phyloP scores from a whole-genome alignment of 768 basidiomycete species.

The Naganishia antarctica region DNA sequence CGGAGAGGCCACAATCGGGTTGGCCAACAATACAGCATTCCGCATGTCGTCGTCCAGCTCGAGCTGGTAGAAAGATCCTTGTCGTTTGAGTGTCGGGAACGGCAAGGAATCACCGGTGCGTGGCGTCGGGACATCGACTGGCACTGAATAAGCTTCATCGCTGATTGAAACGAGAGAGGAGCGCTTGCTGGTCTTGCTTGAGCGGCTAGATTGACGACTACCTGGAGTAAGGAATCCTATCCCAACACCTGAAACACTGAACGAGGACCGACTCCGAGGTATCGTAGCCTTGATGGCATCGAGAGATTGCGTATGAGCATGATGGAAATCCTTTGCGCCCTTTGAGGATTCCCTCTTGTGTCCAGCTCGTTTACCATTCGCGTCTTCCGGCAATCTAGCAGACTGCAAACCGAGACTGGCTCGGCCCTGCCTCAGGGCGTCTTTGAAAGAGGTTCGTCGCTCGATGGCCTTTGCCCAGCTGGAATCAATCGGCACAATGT shows the following conservation, averaged over 20 bases:
- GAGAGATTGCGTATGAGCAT: constrained; percentile 7
- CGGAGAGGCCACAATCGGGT: background rate
- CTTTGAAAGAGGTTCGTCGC: constrained; percentile 24
- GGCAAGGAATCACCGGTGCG: background rate
- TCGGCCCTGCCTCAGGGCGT: constrained; percentile 20
- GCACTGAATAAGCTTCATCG: background rate
- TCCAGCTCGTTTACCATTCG: background rate
- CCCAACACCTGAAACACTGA: constrained; percentile 11
- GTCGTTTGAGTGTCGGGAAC: constrained; percentile 2
- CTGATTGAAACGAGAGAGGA: constrained; percentile 11
- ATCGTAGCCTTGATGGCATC: background rate
- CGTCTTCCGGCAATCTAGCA: constrained; percentile 3
- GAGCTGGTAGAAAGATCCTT: constrained; percentile 16
- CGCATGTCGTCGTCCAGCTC: constrained; percentile 24
- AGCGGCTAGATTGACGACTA: constrained; percentile 28
- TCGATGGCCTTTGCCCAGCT: constrained; percentile 23
- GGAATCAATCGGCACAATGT: constrained; percentile 1
- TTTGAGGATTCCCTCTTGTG: constrained; percentile 6
- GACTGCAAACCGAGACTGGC: constrained; percentile 22
- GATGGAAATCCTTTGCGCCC: background rate
- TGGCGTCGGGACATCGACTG: background rate
- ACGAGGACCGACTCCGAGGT: constrained; percentile 3
- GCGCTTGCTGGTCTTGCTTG: constrained; percentile 17
- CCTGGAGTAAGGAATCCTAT: constrained; percentile 4
- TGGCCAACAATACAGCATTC: constrained; percentile 18